Base-by-base conservation (phyloP, 805 yeast species). In the Kazachstania africana region DNA sequence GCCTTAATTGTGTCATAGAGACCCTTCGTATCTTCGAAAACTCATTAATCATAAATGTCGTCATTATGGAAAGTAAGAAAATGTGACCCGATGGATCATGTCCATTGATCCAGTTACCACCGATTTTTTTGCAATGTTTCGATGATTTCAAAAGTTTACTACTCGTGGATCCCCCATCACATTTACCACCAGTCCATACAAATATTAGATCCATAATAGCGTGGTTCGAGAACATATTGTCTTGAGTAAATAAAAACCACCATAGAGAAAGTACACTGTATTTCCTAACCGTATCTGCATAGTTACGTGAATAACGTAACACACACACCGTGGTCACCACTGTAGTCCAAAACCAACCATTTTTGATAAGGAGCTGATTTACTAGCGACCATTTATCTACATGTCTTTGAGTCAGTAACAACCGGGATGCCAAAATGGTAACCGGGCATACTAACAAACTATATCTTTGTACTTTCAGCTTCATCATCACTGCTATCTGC, bases 1-100 rank as follows among this genome's bases (percentile, higher is more conserved):
- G 22, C 22, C 9, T 19, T 10, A 6, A n/a, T n/a, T n/a, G n/a
- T n/a, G n/a, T n/a, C n/a, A n/a, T n/a, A n/a, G n/a, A n/a, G n/a
- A n/a, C n/a, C n/a, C n/a, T n/a, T n/a, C n/a, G n/a, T n/a, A n/a
- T n/a, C n/a, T n/a, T n/a, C n/a, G n/a, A n/a, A 6, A 48, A 49
- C 49, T 87, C 95, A 34, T 73, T 72, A 47, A 80, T 62, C 40
- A 88, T 47, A 35, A 79, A 69, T 55, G 50, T 50, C 4, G 48
- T 36, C 59, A 55, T 53, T 22, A 51, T 19, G 5, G 56, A 53
- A 8, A 88, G 59, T 26, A 91, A 53, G 45, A 87, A 91, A 1
- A 83, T 78, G 50, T 91, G 98, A 0, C 98, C 98, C 38, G 88
- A 78, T 4, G 97, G 95, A 59, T 91, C 98, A 50, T 84, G 95